Evolutionary conservation across 306 rosid genomes (phyloP).

Genomic region (Benincasa hispida): DNA sequence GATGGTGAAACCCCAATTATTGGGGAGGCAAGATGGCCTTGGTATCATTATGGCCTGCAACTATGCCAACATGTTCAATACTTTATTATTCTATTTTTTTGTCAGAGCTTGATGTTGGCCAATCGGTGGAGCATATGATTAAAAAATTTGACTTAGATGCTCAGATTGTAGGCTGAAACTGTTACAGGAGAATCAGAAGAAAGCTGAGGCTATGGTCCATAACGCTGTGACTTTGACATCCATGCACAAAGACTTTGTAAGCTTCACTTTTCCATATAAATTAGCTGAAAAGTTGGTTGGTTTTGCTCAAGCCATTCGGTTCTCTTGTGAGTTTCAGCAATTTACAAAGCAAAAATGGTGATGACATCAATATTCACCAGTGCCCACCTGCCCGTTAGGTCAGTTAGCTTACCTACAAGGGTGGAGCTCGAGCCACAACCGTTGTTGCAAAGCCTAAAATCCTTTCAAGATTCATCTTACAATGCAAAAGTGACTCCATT

Average conservation of each 20-base stretch:
- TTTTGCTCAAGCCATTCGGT: neutral
- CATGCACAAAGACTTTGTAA: neutral
- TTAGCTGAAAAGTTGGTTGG: neutral
- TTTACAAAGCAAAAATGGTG: constrained; percentile 11
- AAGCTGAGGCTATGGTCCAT: neutral
- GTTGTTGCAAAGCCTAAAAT: constrained; percentile 31
- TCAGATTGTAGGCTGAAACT: constrained; percentile 14
- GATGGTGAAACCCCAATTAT: constrained; percentile 3
- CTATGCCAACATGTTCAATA: constrained; percentile 2
- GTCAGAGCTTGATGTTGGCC: constrained; percentile 1
- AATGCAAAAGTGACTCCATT: constrained; percentile 8
- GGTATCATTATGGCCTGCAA: constrained; percentile 1
- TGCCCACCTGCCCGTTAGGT: constrained; percentile 44
- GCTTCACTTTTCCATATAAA: neutral
- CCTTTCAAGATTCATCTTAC: constrained; percentile 10
- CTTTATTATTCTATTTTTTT: constrained; percentile 7
- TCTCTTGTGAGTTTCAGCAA: neutral
- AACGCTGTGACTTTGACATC: neutral
- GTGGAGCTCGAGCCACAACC: constrained; percentile 34
- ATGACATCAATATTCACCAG: neutral
- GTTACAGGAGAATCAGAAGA: constrained; percentile 17
- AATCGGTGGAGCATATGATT: constrained; percentile 1
- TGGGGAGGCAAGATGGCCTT: constrained; percentile 26
- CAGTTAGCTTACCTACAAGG: constrained; percentile 74
- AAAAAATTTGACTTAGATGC: constrained; percentile 5